These are phyloP conservation scores for Hirsutella thompsonii DNA, from an alignment of 2,329 filamentous ascomycete species.

Conservation along the genomic window DNA sequence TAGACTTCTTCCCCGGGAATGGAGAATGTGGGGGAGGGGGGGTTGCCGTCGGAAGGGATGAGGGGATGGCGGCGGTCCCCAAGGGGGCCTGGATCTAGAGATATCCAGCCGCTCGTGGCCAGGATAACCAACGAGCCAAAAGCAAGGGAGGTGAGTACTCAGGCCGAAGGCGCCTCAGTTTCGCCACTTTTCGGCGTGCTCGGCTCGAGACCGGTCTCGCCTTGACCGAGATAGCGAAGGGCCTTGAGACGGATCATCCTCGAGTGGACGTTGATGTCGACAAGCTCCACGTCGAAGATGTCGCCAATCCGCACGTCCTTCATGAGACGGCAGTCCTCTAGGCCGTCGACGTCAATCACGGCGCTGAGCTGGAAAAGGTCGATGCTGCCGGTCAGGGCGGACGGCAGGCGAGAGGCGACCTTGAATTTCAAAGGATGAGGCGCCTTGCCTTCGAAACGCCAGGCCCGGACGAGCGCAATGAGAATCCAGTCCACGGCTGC, in stretches of 20 bases:
- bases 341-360: conserved; percentile 22
- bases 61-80: conserved; percentile 2
- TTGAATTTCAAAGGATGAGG: conserved; percentile 36
- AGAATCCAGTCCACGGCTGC: conserved; percentile 41
- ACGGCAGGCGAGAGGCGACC: conserved; percentile 24
- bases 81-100: too few relatives aligned
- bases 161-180: not conserved
- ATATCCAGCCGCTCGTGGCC: too few relatives aligned
- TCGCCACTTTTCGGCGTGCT: not conserved
- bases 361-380: conserved; percentile 37
- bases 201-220: too few relatives aligned
- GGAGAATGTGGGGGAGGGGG: conserved; percentile 1
- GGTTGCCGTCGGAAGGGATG: not conserved
- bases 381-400: conserved; percentile 27
- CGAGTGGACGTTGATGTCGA: conserved; percentile 37
- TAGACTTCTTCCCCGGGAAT: too few relatives aligned
- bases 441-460: conserved; percentile 37
- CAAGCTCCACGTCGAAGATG: conserved; percentile 41
- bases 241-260: conserved; percentile 33
- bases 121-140: too few relatives aligned
- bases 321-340: conserved; percentile 24
- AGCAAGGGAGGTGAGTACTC: too few relatives aligned
- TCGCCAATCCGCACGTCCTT: conserved; percentile 36
- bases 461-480: conserved; percentile 47
- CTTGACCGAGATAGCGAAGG: conserved; percentile 15